A percentile compares a stretch with the other conserved stretches of the same genome.
Evolutionary conservation across 1,284 basidiomycete genomes (phyloP).

Genomic region (Cryptococcus jaspeensis): DNA sequence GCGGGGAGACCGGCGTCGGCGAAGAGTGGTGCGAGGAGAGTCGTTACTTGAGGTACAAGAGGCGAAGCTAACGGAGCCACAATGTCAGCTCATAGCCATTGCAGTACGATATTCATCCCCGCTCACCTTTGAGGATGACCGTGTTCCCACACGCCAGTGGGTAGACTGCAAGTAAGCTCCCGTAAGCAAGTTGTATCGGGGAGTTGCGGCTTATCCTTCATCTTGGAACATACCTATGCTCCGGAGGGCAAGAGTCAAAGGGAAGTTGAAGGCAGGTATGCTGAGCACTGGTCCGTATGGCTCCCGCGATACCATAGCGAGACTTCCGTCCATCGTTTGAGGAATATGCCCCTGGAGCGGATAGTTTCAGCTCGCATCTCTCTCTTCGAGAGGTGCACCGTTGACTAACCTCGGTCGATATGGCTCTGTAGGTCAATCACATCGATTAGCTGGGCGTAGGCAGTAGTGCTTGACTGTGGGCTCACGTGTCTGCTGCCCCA

Average conservation of each 20-base stretch:
- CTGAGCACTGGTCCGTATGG: conserved; percentile 35
- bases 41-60: conserved; percentile 26
- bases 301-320: conserved; percentile 28
- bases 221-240: conserved; percentile 28
- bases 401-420: conserved; percentile 21
- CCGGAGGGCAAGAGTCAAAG: conserved; percentile 30
- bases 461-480: neutral
- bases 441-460: neutral
- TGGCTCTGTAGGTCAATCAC: conserved; percentile 12
- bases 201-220: neutral
- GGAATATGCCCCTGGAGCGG: conserved; percentile 27
- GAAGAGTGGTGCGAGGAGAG: conserved; percentile 28
- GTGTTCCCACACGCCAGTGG: conserved; percentile 40
- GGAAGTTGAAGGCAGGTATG: conserved; percentile 41
- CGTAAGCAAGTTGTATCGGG: neutral
- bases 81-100: conserved; percentile 1
- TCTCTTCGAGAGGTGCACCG: neutral
- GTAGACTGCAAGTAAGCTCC: conserved; percentile 20
- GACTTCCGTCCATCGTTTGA: conserved; percentile 23
- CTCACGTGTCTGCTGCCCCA: conserved; percentile 27
- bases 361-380: neutral
- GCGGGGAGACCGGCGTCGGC: conserved; percentile 60
- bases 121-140: conserved; percentile 32
- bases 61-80: conserved; percentile 19
- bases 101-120: neutral